Evolutionary conservation across 208 protist species (phyloP).

Genomic region (Crithidia expoeki): DNA sequence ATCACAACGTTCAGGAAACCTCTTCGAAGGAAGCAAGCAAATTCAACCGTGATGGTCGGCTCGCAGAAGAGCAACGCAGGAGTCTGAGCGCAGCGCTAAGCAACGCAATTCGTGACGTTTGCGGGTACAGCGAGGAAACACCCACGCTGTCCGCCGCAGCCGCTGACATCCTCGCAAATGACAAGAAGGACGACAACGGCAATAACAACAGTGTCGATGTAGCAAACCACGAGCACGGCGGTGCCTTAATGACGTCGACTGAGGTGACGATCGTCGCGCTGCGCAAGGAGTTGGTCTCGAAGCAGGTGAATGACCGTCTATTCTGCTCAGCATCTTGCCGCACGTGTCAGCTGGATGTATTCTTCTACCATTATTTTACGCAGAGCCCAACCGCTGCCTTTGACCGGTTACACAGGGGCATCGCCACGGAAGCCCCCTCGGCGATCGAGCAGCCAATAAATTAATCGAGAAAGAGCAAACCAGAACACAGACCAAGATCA

Average conservation of each 20-base stretch:
- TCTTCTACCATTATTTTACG: conserved; percentile 37
- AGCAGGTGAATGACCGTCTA: conserved; percentile 20
- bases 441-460: background rate
- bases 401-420: conserved; percentile 9
- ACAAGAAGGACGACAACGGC: background rate
- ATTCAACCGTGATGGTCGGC: conserved; percentile 1
- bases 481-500: too few relatives aligned
- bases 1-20: too few relatives aligned
- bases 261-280: background rate
- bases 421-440: background rate
- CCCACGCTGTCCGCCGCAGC: background rate
- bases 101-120: background rate
- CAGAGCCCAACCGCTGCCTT: conserved; percentile 29
- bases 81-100: background rate
- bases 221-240: background rate
- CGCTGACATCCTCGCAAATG: background rate
- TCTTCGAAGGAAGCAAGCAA: background rate
- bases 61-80: background rate
- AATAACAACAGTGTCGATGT: background rate
- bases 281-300: background rate
- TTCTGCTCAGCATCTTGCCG: conserved; percentile 15
- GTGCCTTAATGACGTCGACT: too few relatives aligned
- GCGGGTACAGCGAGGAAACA: background rate
- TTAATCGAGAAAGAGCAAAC: too few relatives aligned
- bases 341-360: conserved; percentile 19